Evolutionary conservation across 2,329 filamentous ascomycete species (phyloP), one percentile per base, ranked within the genome.

Genomic region (Trichoderma hamatum): DNA sequence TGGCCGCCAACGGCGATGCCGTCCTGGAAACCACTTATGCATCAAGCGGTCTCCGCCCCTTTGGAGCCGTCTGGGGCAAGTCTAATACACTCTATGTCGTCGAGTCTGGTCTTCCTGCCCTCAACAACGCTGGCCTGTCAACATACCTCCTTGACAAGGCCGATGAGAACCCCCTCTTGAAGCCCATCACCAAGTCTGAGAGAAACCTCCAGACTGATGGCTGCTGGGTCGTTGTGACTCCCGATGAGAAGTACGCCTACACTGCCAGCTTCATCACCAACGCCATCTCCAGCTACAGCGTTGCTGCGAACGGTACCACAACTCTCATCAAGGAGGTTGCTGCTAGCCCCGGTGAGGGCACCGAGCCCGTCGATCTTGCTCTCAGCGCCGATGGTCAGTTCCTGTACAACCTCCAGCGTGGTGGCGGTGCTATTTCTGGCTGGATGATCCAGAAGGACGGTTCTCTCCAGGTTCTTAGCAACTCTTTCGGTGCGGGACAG

Each of bases 341-440:
- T n/a, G 71, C 72, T 5, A 52, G 71, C 24, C 68, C 72, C 13
- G 72, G 72, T 11, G 66, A 72, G 14, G 68, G 56, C 14, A 70
- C 59, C 30, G 59, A 72, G 62, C 72, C 72, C 7, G 72, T 73
- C 4, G 72, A 73, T 26, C 59, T 73, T 36, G 72, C 67, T 1
- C 59, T 73, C 9, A 73, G 72, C 70, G 58, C 60, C 21, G 72
- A 73, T 46, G 72, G 72, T 2, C 52, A 46, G 36, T 73, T 68
- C 43, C 59, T 73, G 26, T 73, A 73, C 64, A 73, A 73, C 64
- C 58, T 73, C 16, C 71, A 73, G 26, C 70, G 72, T n/a, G 71
- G 72, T n/a, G 32, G 58, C 13, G 71, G 72, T 3, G 72, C 71
- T 21, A 69, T 73, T 65, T 69, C 66, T 11, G 72, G 62, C 14